These are phyloP conservation scores for Diutina rugosa DNA, from an alignment of 1,139 yeast species.

Conservation along the genomic window DNA sequence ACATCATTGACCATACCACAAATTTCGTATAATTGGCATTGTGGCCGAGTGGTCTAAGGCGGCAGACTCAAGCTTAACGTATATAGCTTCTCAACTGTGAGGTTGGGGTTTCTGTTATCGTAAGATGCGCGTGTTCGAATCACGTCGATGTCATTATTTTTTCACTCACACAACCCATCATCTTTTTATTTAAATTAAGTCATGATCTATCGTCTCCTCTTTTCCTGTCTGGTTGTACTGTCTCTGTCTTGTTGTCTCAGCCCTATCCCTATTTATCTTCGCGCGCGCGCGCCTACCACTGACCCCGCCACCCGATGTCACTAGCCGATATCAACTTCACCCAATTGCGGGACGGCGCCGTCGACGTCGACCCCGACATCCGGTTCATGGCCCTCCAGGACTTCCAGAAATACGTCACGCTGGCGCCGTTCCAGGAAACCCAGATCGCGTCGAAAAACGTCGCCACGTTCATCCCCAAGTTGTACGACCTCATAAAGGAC, in stretches of 20 bases:
- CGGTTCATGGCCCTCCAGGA: constrained; percentile 84
- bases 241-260: too few relatives aligned
- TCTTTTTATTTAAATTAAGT: too few relatives aligned
- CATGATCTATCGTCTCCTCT: too few relatives aligned
- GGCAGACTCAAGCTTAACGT: not conserved
- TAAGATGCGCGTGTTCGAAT: not conserved
- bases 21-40: not conserved
- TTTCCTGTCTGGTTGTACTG: too few relatives aligned
- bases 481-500: constrained; percentile 47
- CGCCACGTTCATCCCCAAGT: constrained; percentile 31
- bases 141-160: not conserved
- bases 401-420: constrained; percentile 34
- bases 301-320: not conserved
- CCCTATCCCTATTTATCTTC: not conserved
- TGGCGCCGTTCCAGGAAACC: constrained; percentile 9
- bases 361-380: constrained; percentile 69
- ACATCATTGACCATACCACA: not conserved
- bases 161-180: not conserved
- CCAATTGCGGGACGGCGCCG: constrained; percentile 32
- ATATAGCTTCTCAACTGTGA: not conserved
- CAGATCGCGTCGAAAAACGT: constrained; percentile 8
- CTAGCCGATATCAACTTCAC: constrained; percentile 7
- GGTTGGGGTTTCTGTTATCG: not conserved
- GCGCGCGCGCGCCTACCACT: not conserved
- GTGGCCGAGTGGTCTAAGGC: not conserved